These are phyloP conservation scores for Tuber borchii DNA, from an alignment of 495 filamentous ascomycete species.

Conservation along the genomic window DNA sequence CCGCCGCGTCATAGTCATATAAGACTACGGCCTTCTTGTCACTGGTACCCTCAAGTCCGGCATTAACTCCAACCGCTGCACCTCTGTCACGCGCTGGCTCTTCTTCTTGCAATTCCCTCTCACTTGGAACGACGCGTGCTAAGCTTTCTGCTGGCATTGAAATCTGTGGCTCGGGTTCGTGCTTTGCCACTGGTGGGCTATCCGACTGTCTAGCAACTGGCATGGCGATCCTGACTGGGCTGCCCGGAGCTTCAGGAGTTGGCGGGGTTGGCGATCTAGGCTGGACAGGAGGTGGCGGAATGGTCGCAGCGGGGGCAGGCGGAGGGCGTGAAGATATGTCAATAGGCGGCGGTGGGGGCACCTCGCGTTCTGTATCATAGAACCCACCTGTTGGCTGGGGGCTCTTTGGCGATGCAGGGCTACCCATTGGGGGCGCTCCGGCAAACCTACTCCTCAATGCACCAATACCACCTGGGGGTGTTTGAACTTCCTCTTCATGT, in stretches of 20 bases:
- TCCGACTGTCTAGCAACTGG: slow-evolving; percentile 64
- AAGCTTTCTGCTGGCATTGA: slow-evolving; percentile 55
- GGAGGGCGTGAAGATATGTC: slow-evolving; percentile 56
- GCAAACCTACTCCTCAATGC: slow-evolving; percentile 73
- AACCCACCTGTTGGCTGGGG: slow-evolving; percentile 40
- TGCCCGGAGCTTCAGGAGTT: slow-evolving; percentile 45
- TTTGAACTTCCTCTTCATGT: slow-evolving; percentile 46
- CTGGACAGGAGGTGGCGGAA: slow-evolving; percentile 55
- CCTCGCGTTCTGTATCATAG: slow-evolving; percentile 43
- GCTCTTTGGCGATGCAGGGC: slow-evolving; percentile 44
- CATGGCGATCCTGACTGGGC: slow-evolving; percentile 76
- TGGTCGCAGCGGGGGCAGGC: slow-evolving; percentile 23
- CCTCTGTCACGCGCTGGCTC: slow-evolving; percentile 56
- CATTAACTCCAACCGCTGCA: slow-evolving; percentile 56
- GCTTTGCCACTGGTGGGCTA: slow-evolving; percentile 48
- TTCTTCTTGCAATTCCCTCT: slow-evolving; percentile 60
- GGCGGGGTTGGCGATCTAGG: slow-evolving; percentile 58
- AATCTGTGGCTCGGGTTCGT: slow-evolving; percentile 42
- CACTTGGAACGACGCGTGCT: slow-evolving; percentile 54
- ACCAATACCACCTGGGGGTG: slow-evolving; percentile 56
- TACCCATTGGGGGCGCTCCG: slow-evolving; percentile 61
- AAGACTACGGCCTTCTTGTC: slow-evolving; percentile 71
- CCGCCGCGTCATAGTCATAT: slow-evolving; percentile 95
- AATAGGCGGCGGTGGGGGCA: slow-evolving; percentile 58
- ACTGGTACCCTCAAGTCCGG: slow-evolving; percentile 43